phyloP scores from a whole-genome alignment of 805 yeast species.

The Ogataea ganodermae region DNA sequence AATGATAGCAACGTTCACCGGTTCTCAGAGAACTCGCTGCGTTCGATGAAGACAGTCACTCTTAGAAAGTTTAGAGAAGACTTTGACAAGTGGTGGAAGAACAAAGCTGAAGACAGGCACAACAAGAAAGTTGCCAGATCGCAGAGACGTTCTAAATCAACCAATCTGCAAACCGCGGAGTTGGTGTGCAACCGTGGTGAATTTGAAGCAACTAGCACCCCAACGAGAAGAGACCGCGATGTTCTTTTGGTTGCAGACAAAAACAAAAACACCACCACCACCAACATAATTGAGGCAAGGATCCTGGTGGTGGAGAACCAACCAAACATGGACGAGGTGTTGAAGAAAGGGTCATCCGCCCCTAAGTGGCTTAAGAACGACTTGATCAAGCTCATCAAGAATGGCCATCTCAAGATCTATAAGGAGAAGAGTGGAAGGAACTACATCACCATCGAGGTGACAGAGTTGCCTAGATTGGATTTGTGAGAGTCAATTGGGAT shows the following conservation, averaged over 20 bases:
- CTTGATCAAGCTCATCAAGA: conserved; percentile 21
- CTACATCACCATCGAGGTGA: conserved; percentile 26
- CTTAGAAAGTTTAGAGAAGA: conserved; percentile 17
- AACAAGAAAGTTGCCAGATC: conserved; percentile 6
- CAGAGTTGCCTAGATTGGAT: conserved; percentile 15
- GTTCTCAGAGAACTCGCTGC: conserved; percentile 8
- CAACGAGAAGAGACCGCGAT: conserved; percentile 14
- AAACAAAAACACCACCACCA: conserved; percentile 6
- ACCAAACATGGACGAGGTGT: conserved; percentile 19
- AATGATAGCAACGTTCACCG: conserved; percentile 5
- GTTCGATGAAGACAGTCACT: conserved; percentile 13
- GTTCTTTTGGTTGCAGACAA: conserved; percentile 12
- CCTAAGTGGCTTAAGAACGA: conserved; percentile 22
- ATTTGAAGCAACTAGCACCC: conserved; percentile 22
- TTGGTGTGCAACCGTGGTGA: conserved; percentile 11
- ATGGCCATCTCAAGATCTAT: conserved; percentile 21
- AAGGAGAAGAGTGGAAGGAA: conserved; percentile 20
- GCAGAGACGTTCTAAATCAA: conserved; percentile 5
- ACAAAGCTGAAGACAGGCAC: conserved; percentile 8
- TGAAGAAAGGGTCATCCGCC: conserved; percentile 19
- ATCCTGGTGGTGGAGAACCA: conserved; percentile 27
- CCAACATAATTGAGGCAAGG: conserved; percentile 19
- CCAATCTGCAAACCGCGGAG: conserved; percentile 12
- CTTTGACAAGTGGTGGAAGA: conserved; percentile 22
- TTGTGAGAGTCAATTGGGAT: conserved; percentile 2